Conservation (phyloP, 2,329 filamentous ascomycete species). For the Sporothrix variecibatus region DNA sequence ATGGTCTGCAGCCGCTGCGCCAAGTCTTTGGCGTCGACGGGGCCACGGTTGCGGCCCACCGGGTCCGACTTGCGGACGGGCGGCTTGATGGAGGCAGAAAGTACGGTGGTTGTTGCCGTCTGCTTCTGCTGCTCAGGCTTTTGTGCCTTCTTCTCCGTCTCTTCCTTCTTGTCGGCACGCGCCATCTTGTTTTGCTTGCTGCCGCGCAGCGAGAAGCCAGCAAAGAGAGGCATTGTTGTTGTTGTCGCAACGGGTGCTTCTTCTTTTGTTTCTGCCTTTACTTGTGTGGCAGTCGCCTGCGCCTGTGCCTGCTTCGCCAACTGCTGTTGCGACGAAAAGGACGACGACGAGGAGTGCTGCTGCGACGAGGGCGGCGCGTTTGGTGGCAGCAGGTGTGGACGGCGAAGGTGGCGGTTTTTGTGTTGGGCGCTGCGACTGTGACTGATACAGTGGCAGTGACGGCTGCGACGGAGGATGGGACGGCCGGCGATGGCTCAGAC, state of each 20-base stretch:
- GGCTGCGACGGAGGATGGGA: neutral
- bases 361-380: constrained; percentile 2
- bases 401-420: neutral
- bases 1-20: constrained; percentile 54
- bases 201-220: constrained; percentile 1
- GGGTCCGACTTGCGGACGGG: neutral
- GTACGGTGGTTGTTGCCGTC: neutral
- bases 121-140: neutral
- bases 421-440: neutral
- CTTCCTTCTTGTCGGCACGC: neutral
- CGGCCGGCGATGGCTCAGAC: no score
- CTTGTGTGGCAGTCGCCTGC: neutral
- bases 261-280: neutral
- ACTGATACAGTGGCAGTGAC: neutral
- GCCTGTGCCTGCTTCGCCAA: neutral
- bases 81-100: constrained; percentile 1
- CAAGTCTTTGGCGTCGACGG: constrained; percentile 58
- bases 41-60: neutral
- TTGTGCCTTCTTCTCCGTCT: neutral
- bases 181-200: constrained; percentile 7
- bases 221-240: neutral
- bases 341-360: constrained; percentile 11
- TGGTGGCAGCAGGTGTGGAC: neutral
- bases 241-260: neutral
- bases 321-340: constrained; percentile 1